Percentiles rank a stretch among this genome's conserved stretches.
Conservation (phyloP, 495 filamentous ascomycete genomes). For the Penicillium verhagenii region DNA sequence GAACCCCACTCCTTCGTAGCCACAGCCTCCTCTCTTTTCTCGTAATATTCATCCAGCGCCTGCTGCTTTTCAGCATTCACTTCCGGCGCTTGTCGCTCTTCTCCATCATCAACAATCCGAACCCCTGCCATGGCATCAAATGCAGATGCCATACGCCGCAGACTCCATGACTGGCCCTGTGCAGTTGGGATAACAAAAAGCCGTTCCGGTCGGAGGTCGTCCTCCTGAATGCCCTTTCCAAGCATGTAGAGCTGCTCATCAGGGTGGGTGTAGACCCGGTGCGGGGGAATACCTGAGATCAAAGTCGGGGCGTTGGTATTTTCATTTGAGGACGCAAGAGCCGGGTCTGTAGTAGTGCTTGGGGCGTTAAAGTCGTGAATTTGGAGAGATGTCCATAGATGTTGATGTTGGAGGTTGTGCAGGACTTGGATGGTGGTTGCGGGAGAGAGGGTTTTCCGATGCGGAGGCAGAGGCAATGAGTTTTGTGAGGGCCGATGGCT, state of each 20-base stretch:
- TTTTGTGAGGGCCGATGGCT: conserved; percentile 33
- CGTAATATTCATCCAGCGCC: conserved; percentile 38
- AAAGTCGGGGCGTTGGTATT: conserved; percentile 50
- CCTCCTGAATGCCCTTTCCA: conserved; percentile 49
- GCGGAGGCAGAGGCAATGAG: conserved; percentile 31
- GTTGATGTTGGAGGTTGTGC: conserved; percentile 82
- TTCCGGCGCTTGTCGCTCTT: conserved; percentile 5
- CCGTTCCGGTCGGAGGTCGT: conserved; percentile 54
- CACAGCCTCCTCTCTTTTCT: conserved; percentile 32
- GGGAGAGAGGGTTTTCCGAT: conserved; percentile 30
- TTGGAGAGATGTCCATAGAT: conserved; percentile 74
- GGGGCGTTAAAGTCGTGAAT: conserved; percentile 47
- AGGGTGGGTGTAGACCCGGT: conserved; percentile 84
- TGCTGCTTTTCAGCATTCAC: conserved; percentile 26
- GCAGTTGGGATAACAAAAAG: conserved; percentile 89
- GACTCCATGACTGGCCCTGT: conserved; percentile 78
- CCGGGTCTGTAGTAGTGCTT: neutral
- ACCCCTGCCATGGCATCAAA: conserved; percentile 67
- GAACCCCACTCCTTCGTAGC: conserved; percentile 40
- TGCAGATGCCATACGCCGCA: conserved; percentile 70
- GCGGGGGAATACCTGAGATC: conserved; percentile 84
- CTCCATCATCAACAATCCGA: conserved; percentile 25
- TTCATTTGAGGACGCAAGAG: neutral
- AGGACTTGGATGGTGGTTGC: conserved; percentile 65
- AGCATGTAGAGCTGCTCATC: conserved; percentile 85